Conservation (phyloP, 768 basidiomycete genomes). For the Podaxis sp. region DNA sequence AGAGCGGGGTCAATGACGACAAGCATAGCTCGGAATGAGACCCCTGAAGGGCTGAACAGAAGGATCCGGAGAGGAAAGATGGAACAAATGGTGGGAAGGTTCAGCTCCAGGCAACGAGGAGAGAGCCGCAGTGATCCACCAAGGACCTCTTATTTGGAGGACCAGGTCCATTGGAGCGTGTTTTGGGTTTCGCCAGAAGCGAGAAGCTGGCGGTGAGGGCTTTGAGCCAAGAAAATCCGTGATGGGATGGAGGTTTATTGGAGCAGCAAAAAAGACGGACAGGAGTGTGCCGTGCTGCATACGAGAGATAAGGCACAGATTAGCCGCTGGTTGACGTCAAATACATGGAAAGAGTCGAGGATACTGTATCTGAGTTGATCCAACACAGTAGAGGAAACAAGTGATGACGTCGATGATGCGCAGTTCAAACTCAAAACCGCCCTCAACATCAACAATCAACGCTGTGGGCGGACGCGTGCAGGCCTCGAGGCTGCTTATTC, state of each 20-base stretch:
- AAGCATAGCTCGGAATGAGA: not conserved
- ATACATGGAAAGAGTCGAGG: not conserved
- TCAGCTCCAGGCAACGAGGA: not conserved
- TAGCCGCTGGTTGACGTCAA: not conserved
- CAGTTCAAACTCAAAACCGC: not conserved
- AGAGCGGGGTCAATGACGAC: not conserved
- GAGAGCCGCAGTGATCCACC: not conserved
- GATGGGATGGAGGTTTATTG: not conserved
- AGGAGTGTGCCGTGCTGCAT: not conserved
- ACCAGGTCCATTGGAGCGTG: not conserved
- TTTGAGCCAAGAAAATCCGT: not conserved
- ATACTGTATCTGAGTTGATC: not conserved
- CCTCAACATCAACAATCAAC: not conserved
- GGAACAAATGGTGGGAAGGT: not conserved
- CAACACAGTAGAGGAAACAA: not conserved
- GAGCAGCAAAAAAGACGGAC: not conserved
- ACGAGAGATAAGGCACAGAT: not conserved
- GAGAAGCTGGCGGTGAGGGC: not conserved
- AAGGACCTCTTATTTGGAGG: not conserved
- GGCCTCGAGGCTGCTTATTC: conserved; percentile 14
- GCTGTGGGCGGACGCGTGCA: conserved; percentile 11
- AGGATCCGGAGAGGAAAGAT: not conserved
- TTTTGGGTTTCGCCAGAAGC: not conserved
- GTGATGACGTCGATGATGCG: conserved; percentile 9
- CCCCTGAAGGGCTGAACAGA: not conserved